phyloP scores from a whole-genome alignment of 805 yeast genomes.

The Saturnispora hagleri region DNA sequence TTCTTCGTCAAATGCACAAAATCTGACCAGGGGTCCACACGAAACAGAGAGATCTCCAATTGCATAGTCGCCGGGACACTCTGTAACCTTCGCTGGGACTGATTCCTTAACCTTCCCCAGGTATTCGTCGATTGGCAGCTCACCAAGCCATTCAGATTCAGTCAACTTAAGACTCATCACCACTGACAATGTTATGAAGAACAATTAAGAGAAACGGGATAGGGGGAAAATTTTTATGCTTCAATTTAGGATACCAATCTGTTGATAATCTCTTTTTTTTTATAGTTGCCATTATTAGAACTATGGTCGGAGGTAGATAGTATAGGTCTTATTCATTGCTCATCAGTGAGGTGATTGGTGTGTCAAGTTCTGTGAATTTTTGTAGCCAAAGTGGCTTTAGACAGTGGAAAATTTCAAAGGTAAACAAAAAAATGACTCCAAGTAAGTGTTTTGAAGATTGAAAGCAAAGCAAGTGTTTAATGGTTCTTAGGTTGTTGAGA shows the following conservation, averaged over 20 bases:
- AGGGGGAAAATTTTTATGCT: background rate
- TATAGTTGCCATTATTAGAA: too few species aligned
- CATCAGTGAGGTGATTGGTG: background rate
- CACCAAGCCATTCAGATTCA: background rate
- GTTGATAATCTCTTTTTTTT: background rate
- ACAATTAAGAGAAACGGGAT: background rate
- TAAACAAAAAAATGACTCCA: background rate
- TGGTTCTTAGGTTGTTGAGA: background rate
- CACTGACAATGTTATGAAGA: background rate
- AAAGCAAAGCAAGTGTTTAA: background rate
- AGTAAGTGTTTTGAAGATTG: background rate
- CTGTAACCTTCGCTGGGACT: conserved; percentile 15
- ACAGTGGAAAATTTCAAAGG: background rate
- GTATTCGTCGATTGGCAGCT: conserved; percentile 22
- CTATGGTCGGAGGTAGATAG: background rate
- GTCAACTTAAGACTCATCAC: background rate
- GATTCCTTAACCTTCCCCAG: conserved; percentile 13
- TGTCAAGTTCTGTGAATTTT: background rate
- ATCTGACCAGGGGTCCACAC: conserved; percentile 74
- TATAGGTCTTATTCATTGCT: background rate
- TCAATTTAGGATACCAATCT: background rate
- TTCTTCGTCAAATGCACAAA: conserved; percentile 52
- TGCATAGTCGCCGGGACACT: conserved; percentile 18
- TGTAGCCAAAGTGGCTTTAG: background rate
- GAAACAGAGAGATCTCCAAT: conserved; percentile 34